Base-by-base conservation (phyloP, 441 rosid species). In the Capsella rubella region DNA sequence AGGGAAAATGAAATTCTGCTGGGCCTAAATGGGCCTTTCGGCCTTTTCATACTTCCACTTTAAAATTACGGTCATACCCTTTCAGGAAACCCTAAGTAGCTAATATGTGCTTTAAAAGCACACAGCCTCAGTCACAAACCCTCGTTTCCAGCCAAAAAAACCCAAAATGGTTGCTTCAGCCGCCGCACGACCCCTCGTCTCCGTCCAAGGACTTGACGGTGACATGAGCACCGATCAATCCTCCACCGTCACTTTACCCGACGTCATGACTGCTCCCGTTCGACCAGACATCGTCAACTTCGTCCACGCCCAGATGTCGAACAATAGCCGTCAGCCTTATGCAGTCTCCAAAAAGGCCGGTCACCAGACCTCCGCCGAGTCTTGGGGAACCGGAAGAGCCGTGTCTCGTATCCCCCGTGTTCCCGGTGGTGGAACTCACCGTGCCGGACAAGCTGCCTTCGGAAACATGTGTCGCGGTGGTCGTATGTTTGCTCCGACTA, bases 381-480 rank as follows among this genome's bases (percentile, higher is more conserved):
- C 82, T 0, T 79, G 82, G 82, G 82, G 99, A 27, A 95, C 99
- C 0, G 99, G 99, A 3, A 91, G 99, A 37, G 99, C 98, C 4
- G 99, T 95, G 0, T 92, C 99, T 0, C 97, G 99, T 88, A 95
- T 95, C 54, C 99, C 99, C 27, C 97, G 99, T 77, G 99, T 95
- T 57, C 89, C 98, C 2, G 99, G 99, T 4, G 99, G 99, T 4
- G 99, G 99, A 14, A 95, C 99, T 18, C 99, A 95, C 90, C 97
- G 99, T 1, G 99, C 99, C 0, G 99, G 99, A 27, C 99, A 95
- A 79, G 99, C 94, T 0, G 99, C 99, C 15, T 95, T 87, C 47
- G 99, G 99, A 2, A 95, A 95, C 90, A 90, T 90, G 99, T 95
- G 99, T 72, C 96, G 99, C 1, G 99, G 99, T 15, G 99, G 99